Conservation (phyloP, 1,139 yeast genomes). For the Saccharomyces hybrid region DNA sequence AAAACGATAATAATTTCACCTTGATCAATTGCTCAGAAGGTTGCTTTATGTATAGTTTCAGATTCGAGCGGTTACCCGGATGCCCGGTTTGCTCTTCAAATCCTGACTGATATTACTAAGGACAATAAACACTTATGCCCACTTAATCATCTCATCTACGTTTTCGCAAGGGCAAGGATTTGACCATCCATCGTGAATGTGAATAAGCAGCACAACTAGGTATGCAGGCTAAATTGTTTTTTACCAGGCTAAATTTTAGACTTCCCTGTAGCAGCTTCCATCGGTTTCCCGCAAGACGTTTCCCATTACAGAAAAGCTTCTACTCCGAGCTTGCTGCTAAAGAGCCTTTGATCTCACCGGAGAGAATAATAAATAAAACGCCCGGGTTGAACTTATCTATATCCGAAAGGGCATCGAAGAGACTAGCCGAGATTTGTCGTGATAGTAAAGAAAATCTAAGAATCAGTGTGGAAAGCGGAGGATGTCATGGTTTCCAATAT, state of each 20-base stretch:
- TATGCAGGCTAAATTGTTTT: not conserved
- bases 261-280: not conserved
- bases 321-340: slow-evolving; percentile 2
- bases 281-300: not conserved
- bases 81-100: slow-evolving; percentile 57
- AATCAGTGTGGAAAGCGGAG: slow-evolving; percentile 90
- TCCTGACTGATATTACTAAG: not conserved
- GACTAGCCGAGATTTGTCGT: slow-evolving; percentile 48
- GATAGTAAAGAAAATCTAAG: slow-evolving; percentile 53
- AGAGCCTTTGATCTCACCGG: slow-evolving; percentile 18
- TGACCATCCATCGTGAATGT: too few relatives aligned
- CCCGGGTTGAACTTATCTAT: slow-evolving; percentile 32
- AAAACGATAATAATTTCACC: slow-evolving; percentile 53
- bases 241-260: not conserved
- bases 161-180: too few relatives aligned
- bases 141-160: slow-evolving; percentile 32
- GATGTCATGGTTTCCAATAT: slow-evolving; percentile 97
- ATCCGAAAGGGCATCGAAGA: slow-evolving; percentile 40
- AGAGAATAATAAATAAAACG: slow-evolving; percentile 17
- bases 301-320: not conserved
- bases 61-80: slow-evolving; percentile 48
- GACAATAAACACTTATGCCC: not conserved
- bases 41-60: slow-evolving; percentile 64
- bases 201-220: not conserved
- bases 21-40: slow-evolving; percentile 79